These are phyloP conservation scores for Phytophthora ohioensis DNA, from an alignment of 352 stramenopile genomes.

Conservation along the genomic window DNA sequence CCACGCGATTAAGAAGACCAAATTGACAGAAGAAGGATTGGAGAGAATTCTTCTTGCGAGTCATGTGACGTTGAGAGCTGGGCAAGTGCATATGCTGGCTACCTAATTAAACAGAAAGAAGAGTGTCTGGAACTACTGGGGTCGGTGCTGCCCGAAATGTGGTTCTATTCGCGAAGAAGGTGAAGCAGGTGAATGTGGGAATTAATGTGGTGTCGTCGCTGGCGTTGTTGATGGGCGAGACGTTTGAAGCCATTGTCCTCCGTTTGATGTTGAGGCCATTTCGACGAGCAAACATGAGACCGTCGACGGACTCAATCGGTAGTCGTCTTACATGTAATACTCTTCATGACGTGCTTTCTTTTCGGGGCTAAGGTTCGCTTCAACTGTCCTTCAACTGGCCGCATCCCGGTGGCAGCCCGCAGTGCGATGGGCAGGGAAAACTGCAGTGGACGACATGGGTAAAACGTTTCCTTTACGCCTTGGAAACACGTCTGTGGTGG, in stretches of 20 bases:
- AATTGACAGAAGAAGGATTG: conserved; percentile 41
- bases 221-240: conserved; percentile 83
- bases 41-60: background rate
- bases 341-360: conserved; percentile 11
- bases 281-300: conserved; percentile 15
- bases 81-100: conserved; percentile 75
- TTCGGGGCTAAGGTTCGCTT: conserved; percentile 15
- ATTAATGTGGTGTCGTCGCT: conserved; percentile 86
- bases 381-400: conserved; percentile 8
- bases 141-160: conserved; percentile 72
- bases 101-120: conserved; percentile 80
- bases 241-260: conserved; percentile 72
- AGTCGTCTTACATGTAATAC: background rate
- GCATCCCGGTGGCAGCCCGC: background rate
- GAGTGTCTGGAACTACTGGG: conserved; percentile 80
- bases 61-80: conserved; percentile 57
- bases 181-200: conserved; percentile 29
- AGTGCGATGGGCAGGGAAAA: background rate
- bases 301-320: background rate
- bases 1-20: conserved; percentile 66
- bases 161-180: conserved; percentile 54
- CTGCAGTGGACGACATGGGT: background rate
- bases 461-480: too few species aligned
- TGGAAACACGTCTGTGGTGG: background rate
- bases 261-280: background rate